A percentile compares a stretch with the other conserved stretches of the same genome.
phyloP scores from a whole-genome alignment of 305 asterid genomes.

The Rubia tinctorum region DNA sequence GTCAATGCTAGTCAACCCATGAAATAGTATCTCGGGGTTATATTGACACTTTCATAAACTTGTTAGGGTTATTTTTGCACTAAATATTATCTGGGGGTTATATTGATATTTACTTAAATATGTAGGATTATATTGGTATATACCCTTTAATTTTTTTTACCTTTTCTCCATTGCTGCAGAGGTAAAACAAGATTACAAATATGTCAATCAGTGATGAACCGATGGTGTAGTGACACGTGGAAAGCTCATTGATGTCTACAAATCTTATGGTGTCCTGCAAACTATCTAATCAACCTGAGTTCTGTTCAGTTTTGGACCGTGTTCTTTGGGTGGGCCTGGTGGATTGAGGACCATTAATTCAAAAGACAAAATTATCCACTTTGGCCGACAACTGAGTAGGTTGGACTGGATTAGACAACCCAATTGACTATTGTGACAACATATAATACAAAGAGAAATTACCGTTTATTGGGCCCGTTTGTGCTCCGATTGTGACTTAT shows the following conservation, averaged over 20 bases:
- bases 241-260: constrained; percentile 4
- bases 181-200: constrained; percentile 4
- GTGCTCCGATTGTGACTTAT: constrained; percentile 19
- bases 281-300: constrained; percentile 7
- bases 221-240: background rate
- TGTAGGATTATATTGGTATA: too few relatives aligned
- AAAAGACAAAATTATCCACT: constrained; percentile 6
- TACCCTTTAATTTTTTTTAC: too few relatives aligned
- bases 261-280: constrained; percentile 12
- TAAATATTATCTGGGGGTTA: too few relatives aligned
- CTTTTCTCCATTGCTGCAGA: background rate
- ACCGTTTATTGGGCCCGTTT: constrained; percentile 28
- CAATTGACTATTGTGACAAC: constrained; percentile 11
- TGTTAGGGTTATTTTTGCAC: too few relatives aligned
- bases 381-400: too few relatives aligned
- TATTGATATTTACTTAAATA: too few relatives aligned
- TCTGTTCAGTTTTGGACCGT: constrained; percentile 1
- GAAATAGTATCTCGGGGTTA: too few relatives aligned
- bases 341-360: constrained; percentile 13
- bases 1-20: too few relatives aligned
- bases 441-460: constrained; percentile 22
- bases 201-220: constrained; percentile 8
- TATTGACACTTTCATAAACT: too few relatives aligned
- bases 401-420: constrained; percentile 16
- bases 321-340: constrained; percentile 6